Conservation (phyloP, 176 grass and related monocot species). For the maize (Zea mays) region Zm-B73-REFERENCE-NAM-5.0 NC_050098.1:29630001-29630500, state of each 20-base stretch:
- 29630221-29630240: conserved; percentile 86
- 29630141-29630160: conserved; percentile 78
- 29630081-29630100: neutral
- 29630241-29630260: conserved; percentile 77
- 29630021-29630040: conserved; percentile 22
- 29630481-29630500: neutral
- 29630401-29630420: conserved; percentile 69
- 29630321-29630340: conserved; percentile 86
- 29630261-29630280: neutral
- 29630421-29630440: conserved; percentile 39
- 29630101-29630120: neutral
- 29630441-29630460: too few species aligned
- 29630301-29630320: conserved; percentile 53
- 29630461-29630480: neutral
- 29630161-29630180: conserved; percentile 76
- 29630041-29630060: neutral
- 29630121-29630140: neutral
- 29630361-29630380: conserved; percentile 75
- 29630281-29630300: conserved; percentile 21
- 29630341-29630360: conserved; percentile 70
- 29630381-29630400: conserved; percentile 88
- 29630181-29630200: conserved; percentile 78
- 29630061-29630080: neutral
- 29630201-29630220: conserved; percentile 57
- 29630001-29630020: neutral